Conservation (phyloP, 164 flowering plant genomes). For the Cinnamomum micranthum region DNA sequence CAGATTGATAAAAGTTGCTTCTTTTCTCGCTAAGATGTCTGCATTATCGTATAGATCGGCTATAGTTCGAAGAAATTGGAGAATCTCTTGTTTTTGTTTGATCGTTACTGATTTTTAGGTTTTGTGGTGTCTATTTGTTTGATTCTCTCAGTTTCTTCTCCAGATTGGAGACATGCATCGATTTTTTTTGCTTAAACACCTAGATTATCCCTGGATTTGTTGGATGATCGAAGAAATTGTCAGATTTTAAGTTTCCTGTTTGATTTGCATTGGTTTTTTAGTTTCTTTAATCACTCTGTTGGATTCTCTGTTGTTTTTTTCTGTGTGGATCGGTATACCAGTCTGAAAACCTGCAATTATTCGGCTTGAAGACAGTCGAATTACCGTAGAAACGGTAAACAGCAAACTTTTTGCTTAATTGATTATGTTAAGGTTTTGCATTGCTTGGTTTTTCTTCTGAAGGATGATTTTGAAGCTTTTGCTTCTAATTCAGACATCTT, state of each 20-base stretch:
- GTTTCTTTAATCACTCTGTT: background rate
- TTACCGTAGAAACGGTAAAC: background rate
- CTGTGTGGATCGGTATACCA: conserved; percentile 3
- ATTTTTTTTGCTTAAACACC: too few species aligned
- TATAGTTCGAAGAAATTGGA: background rate
- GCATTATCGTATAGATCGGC: background rate
- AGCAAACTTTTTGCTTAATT: background rate
- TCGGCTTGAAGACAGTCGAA: background rate
- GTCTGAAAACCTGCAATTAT: conserved; percentile 2
- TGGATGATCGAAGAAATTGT: too few species aligned
- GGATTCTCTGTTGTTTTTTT: background rate
- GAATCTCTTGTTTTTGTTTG: background rate
- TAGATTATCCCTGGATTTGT: too few species aligned
- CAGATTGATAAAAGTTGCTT: background rate
- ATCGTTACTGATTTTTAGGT: background rate
- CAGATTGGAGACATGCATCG: too few species aligned
- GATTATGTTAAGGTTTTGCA: background rate
- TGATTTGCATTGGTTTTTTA: too few species aligned
- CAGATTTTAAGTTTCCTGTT: too few species aligned
- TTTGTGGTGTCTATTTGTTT: background rate
- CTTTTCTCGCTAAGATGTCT: background rate
- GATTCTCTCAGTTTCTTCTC: background rate
- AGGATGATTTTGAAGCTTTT: too few species aligned
- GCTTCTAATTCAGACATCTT: too few species aligned
- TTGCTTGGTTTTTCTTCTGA: background rate